Evolutionary conservation across 2,329 filamentous ascomycete species (phyloP).

Genomic region (Blumeria hordei): DNA sequence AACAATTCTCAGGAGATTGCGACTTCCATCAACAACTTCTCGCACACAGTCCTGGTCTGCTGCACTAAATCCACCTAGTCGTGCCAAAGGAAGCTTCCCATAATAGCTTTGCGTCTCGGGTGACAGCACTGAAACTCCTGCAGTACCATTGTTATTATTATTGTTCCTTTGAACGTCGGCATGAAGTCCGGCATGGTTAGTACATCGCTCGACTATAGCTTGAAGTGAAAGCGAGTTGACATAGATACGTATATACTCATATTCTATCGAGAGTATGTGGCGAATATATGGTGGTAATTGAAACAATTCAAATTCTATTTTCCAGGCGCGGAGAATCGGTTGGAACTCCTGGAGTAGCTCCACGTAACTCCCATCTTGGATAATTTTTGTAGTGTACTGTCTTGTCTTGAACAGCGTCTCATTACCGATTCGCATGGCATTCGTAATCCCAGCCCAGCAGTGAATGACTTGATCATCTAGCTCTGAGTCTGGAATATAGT

Average conservation of each 20-base stretch:
- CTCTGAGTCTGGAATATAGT: conserved; percentile 41
- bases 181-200: conserved; percentile 38
- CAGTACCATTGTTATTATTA: conserved; percentile 14
- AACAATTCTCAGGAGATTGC: conserved; percentile 53
- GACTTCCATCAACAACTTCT: conserved; percentile 54
- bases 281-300: conserved; percentile 38
- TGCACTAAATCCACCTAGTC: conserved; percentile 36
- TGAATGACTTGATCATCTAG: conserved; percentile 50
- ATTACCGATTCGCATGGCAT: conserved; percentile 78
- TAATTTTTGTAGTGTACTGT: conserved; percentile 69
- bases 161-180: conserved; percentile 13
- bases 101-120: conserved; percentile 41
- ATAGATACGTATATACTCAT: conserved; percentile 84
- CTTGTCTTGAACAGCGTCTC: conserved; percentile 70
- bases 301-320: conserved; percentile 57
- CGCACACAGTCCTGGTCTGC: conserved; percentile 50
- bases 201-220: conserved; percentile 82
- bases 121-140: conserved; percentile 19
- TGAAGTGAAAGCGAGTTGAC: conserved; percentile 85
- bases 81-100: conserved; percentile 37
- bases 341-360: conserved; percentile 52
- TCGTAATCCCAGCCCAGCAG: conserved; percentile 85
- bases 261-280: conserved; percentile 77
- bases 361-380: conserved; percentile 66
- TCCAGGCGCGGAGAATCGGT: conserved; percentile 57